phyloP scores from a whole-genome alignment of 2,329 filamentous ascomycete genomes.

The Epichloe gansuensis region DNA sequence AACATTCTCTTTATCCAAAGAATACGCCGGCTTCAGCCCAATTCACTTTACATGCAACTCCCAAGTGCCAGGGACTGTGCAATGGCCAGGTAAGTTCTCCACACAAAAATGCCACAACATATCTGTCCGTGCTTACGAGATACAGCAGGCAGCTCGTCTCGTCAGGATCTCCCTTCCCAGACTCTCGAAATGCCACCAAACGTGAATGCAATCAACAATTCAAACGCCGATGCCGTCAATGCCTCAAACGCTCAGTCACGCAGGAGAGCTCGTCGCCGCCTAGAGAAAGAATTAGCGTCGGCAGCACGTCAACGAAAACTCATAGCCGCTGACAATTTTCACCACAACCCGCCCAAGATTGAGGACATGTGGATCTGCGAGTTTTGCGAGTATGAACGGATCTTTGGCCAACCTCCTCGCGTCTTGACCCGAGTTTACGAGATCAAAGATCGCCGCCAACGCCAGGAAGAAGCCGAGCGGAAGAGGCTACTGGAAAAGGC shows the following conservation, averaged over 20 bases:
- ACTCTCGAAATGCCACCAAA: conserved; percentile 6
- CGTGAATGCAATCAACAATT: conserved; percentile 8
- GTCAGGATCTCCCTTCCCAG: conserved; percentile 13
- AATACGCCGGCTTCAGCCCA: conserved; percentile 64
- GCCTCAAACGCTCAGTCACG: conserved; percentile 18
- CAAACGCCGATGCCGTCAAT: conserved; percentile 15
- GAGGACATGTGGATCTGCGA: conserved; percentile 92
- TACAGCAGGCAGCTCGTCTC: conserved; percentile 6
- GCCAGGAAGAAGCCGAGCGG: conserved; percentile 77
- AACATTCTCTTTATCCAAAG: conserved; percentile 46
- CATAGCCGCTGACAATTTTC: conserved; percentile 65
- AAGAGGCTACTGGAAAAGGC: conserved; percentile 79
- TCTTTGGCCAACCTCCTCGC: conserved; percentile 77
- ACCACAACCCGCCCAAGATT: conserved; percentile 53
- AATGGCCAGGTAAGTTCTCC: conserved; percentile 49
- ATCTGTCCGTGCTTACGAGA: not conserved
- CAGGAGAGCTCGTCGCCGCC: conserved; percentile 51
- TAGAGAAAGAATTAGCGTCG: conserved; percentile 57
- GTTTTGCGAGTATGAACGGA: conserved; percentile 94
- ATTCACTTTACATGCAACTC: conserved; percentile 93
- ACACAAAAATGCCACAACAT: not conserved
- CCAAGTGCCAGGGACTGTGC: conserved; percentile 67
- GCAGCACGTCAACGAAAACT: conserved; percentile 69
- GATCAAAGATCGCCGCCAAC: conserved; percentile 78
- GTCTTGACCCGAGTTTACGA: conserved; percentile 87